These are phyloP conservation scores for Trametes punicea DNA, from an alignment of 768 basidiomycete species.

Conservation along the genomic window DNA sequence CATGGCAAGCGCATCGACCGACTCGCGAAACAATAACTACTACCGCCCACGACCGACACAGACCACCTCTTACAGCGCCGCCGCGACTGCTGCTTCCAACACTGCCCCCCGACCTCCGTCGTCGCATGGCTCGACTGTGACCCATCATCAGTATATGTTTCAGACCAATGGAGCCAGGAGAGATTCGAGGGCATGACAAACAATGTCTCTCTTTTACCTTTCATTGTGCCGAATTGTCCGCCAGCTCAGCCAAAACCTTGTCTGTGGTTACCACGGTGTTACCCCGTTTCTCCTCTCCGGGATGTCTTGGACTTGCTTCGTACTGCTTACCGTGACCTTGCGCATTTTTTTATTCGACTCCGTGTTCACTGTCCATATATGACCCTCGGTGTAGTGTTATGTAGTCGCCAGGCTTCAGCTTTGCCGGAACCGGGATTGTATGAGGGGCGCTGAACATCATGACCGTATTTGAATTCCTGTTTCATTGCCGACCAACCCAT, in stretches of 20 bases:
- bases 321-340: slow-evolving; percentile 3
- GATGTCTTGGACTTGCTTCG: slow-evolving; percentile 12
- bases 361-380: slow-evolving; percentile 23
- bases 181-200: slow-evolving; percentile 12
- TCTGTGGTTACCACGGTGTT: not conserved
- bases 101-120: slow-evolving; percentile 12
- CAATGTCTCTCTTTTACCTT: not conserved
- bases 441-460: slow-evolving; percentile 2
- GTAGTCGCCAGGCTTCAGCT: slow-evolving; percentile 6
- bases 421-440: slow-evolving; percentile 11
- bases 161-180: slow-evolving; percentile 16
- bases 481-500: no score
- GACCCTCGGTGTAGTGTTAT: slow-evolving; percentile 14
- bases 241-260: not conserved
- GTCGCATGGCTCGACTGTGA: slow-evolving; percentile 14
- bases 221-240: not conserved
- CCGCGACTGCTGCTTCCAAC: slow-evolving; percentile 14
- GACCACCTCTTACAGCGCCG: slow-evolving; percentile 19
- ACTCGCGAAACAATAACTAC: slow-evolving; percentile 45
- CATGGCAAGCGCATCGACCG: slow-evolving; percentile 37
- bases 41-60: slow-evolving; percentile 48
- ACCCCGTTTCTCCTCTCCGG: slow-evolving; percentile 1
- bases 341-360: slow-evolving; percentile 18
- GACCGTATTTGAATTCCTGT: not conserved
- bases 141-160: slow-evolving; percentile 29